Base-by-base conservation (phyloP, 2,329 filamentous ascomycete genomes). In the Herpotrichia juniperi region DNA sequence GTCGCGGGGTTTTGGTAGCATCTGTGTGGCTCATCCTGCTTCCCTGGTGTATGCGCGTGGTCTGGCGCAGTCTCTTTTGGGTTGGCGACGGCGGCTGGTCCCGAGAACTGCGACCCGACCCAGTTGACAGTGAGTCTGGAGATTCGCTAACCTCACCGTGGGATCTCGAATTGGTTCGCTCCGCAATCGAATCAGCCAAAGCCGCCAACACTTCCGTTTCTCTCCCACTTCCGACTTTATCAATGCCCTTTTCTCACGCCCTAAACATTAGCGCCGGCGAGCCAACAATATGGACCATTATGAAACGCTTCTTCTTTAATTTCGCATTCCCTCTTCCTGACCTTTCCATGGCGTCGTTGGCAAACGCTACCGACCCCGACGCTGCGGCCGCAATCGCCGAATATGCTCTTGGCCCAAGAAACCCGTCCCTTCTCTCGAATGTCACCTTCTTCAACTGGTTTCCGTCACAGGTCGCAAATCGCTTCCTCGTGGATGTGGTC, bases 51-150 rank as follows among this genome's bases (percentile, higher is more conserved):
- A 96, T 97, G 83, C 86, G 96, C 64, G 88, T 90, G 31, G 87
- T 96, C 42, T 99, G 94, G 96, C 86, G 93, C 32, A 89, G 91
- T 54, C 82, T 97, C 61, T 97, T 99, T 76, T 99, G 93, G 92
- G 79, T 96, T 56, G 93, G 90, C 54, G 93, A 97, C 72, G 81
- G 90, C 77, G 81, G 90, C 26, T 87, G 84, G 83, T 76, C 79
- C 32, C 69, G 72, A 46, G 76, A 79, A n/a, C 53, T 72, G 26
- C 65, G 79, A 14, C 11, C 50, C 4, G 54, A 65, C 12, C 21
- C 49, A 12, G 44, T n/a, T 17, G 42, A 40, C 34, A 32, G 16
- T 34, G 21, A 45, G 40, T 37, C 37, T 5, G 14, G 43, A 21
- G 16, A 49, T 26, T 16, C 56, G 14, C 10, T 37, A 40, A 25